phyloP scores from a whole-genome alignment of 352 stramenopile genomes.

The Pythium volutum region DNA sequence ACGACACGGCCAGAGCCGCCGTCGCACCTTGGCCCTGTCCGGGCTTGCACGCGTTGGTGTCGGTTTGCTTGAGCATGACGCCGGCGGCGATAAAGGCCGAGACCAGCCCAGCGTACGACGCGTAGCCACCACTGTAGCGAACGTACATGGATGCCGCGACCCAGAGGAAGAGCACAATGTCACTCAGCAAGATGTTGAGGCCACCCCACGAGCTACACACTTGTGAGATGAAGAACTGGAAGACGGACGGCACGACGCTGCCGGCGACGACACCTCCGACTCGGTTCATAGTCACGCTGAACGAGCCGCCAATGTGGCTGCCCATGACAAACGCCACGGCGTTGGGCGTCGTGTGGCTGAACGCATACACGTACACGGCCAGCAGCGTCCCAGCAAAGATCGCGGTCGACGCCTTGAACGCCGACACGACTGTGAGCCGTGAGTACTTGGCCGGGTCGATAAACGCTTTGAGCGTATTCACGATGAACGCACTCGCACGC shows the following conservation, averaged over 20 bases:
- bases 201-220: conserved; percentile 42
- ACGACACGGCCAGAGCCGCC: conserved; percentile 58
- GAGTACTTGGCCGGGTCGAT: conserved; percentile 48
- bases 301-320: conserved; percentile 72
- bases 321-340: conserved; percentile 79
- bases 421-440: conserved; percentile 34
- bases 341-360: conserved; percentile 55
- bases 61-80: conserved; percentile 57
- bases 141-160: conserved; percentile 77
- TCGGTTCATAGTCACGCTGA: conserved; percentile 79
- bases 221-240: conserved; percentile 83
- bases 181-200: conserved; percentile 45
- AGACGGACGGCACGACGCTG: conserved; percentile 77
- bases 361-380: conserved; percentile 72
- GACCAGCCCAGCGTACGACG: conserved; percentile 67
- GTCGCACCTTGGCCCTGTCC: conserved; percentile 28
- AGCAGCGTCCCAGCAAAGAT: conserved; percentile 68
- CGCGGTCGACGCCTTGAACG: conserved; percentile 54
- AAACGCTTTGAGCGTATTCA: conserved; percentile 44
- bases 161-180: conserved; percentile 67
- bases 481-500: conserved; percentile 52
- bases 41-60: conserved; percentile 47
- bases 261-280: conserved; percentile 80
- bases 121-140: conserved; percentile 60
- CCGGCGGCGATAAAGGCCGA: conserved; percentile 68